phyloP scores from a whole-genome alignment of 1,284 basidiomycete species.

The Marasmius tenuissimus region DNA sequence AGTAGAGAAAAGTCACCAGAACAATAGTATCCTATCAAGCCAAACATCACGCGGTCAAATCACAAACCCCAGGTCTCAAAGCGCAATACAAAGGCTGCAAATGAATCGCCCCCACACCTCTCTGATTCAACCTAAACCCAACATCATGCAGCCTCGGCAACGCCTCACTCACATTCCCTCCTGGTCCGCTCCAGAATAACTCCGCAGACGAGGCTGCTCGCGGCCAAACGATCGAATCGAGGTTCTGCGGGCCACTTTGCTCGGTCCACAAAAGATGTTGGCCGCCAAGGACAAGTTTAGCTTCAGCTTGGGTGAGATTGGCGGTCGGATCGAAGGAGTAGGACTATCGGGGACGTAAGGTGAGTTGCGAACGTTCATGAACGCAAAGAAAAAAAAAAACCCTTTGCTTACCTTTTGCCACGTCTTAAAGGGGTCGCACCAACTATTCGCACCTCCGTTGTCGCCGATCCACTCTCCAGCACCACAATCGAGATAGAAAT shows the following conservation, averaged over 20 bases:
- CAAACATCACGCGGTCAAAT: slow-evolving; percentile 47
- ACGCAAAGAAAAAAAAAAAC: no score
- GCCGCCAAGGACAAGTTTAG: slow-evolving; percentile 67
- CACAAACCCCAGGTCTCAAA: slow-evolving; percentile 62
- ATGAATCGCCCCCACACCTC: slow-evolving; percentile 67
- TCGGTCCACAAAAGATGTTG: slow-evolving; percentile 80
- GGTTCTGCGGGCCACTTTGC: slow-evolving; percentile 68
- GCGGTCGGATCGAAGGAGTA: slow-evolving; percentile 70
- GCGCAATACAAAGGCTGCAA: slow-evolving; percentile 86
- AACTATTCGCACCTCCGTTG: slow-evolving; percentile 42
- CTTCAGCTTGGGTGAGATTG: slow-evolving; percentile 51
- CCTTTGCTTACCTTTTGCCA: slow-evolving; percentile 80
- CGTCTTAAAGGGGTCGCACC: slow-evolving; percentile 77
- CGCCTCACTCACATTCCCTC: slow-evolving; percentile 57
- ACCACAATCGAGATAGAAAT: slow-evolving; percentile 85
- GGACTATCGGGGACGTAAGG: no score
- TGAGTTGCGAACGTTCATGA: no score
- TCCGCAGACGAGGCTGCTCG: slow-evolving; percentile 79
- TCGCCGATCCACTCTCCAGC: slow-evolving; percentile 78
- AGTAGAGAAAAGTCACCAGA: no score
- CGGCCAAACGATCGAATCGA: slow-evolving; percentile 79
- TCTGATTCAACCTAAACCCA: slow-evolving; percentile 64
- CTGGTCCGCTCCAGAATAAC: slow-evolving; percentile 78
- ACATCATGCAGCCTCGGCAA: slow-evolving; percentile 78
- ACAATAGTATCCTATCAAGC: no score